These are phyloP conservation scores for Furcasterigmium sp. DNA, from an alignment of 2,329 filamentous ascomycete genomes.

Conservation along the genomic window DNA sequence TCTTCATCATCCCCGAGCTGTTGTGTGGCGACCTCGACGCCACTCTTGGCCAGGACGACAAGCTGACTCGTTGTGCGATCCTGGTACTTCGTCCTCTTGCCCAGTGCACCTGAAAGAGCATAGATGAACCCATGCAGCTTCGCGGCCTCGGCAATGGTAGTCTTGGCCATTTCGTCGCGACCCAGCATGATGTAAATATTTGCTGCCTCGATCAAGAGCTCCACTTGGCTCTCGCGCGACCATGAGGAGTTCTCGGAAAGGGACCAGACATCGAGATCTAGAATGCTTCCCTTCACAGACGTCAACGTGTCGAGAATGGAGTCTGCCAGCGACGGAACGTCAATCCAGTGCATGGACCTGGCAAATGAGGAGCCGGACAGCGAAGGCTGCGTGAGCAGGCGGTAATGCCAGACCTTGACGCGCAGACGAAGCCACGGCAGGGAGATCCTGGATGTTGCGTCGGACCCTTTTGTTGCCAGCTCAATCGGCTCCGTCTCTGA, in stretches of 20 bases:
- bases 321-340: constrained; percentile 51
- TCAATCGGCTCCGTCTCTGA: constrained; percentile 34
- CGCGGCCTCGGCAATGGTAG: constrained; percentile 65
- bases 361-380: constrained; percentile 50
- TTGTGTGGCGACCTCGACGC: constrained; percentile 23
- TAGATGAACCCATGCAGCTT: constrained; percentile 69
- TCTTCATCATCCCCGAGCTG: constrained; percentile 13
- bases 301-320: constrained; percentile 37
- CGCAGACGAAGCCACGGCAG: constrained; percentile 62
- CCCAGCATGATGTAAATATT: constrained; percentile 82
- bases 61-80: constrained; percentile 79
- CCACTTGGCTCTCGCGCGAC: constrained; percentile 48
- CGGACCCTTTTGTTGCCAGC: not conserved
- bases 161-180: constrained; percentile 67
- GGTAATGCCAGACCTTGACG: constrained; percentile 65
- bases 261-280: constrained; percentile 30
- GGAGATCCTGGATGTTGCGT: constrained; percentile 18
- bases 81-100: constrained; percentile 79
- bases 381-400: constrained; percentile 52
- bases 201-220: constrained; percentile 76
- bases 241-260: constrained; percentile 25
- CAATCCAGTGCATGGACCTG: constrained; percentile 53
- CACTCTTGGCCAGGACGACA: constrained; percentile 82
- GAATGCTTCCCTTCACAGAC: constrained; percentile 32
- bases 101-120: constrained; percentile 77